Percentiles rank a stretch among this genome's conserved stretches.
phyloP scores from a whole-genome alignment of 805 yeast species.

The Yarrowia sp. region DNA sequence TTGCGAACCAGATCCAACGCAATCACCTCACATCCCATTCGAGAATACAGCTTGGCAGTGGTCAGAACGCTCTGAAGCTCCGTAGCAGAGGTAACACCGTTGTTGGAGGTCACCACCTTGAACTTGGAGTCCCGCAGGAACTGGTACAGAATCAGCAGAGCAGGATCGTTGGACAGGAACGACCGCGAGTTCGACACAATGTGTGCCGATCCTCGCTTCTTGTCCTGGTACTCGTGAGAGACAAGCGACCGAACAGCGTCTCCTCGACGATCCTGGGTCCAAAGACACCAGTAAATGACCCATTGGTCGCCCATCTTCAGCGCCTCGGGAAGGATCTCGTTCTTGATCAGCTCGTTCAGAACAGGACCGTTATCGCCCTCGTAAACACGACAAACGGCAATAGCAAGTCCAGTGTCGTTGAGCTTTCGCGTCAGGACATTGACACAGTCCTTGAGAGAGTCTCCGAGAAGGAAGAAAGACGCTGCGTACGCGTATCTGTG shows the following conservation, averaged over 20 bases:
- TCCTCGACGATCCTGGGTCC: slow-evolving; percentile 55
- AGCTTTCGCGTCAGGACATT: slow-evolving; percentile 68
- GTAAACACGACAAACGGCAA: slow-evolving; percentile 76
- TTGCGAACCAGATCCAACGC: slow-evolving; percentile 59
- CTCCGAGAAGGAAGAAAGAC: slow-evolving; percentile 78
- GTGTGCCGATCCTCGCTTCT: slow-evolving; percentile 8
- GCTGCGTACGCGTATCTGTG: slow-evolving; percentile 89
- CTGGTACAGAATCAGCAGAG: slow-evolving; percentile 62
- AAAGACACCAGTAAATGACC: slow-evolving; percentile 76
- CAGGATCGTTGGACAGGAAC: slow-evolving; percentile 77
- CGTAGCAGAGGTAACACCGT: slow-evolving; percentile 46
- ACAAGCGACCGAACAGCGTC: slow-evolving; percentile 64
- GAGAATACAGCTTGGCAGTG: slow-evolving; percentile 63
- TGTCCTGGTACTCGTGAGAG: slow-evolving; percentile 16
- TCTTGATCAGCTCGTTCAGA: slow-evolving; percentile 49
- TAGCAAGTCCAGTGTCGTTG: slow-evolving; percentile 67
- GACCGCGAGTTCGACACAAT: slow-evolving; percentile 32
- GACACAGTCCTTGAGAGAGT: slow-evolving; percentile 70
- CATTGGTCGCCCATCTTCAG: slow-evolving; percentile 68
- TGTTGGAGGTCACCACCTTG: slow-evolving; percentile 43
- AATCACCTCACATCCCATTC: slow-evolving; percentile 90
- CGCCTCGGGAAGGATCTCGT: slow-evolving; percentile 55
- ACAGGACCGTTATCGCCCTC: slow-evolving; percentile 60
- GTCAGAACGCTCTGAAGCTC: slow-evolving; percentile 65
- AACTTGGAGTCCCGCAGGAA: slow-evolving; percentile 48